A percentile compares a stretch with the other conserved stretches of the same genome.
Evolutionary conservation across 768 basidiomycete species (phyloP).

Genomic region (Lactifluus subvellereus): DNA sequence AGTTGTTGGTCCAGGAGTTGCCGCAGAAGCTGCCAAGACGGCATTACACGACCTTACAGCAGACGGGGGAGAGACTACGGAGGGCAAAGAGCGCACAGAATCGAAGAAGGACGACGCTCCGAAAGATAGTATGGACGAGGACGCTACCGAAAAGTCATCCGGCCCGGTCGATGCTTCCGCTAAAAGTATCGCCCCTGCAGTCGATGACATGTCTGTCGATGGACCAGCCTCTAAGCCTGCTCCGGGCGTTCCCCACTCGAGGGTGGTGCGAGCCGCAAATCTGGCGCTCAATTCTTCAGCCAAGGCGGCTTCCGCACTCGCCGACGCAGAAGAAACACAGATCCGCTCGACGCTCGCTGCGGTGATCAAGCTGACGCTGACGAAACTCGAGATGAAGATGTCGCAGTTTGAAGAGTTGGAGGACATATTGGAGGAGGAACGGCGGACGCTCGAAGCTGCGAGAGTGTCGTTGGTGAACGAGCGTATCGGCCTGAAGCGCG

Average conservation of each 20-base stretch:
- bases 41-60: slow-evolving; percentile 78
- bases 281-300: slow-evolving; percentile 88
- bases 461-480: slow-evolving; percentile 77
- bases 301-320: slow-evolving; percentile 74
- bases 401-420: slow-evolving; percentile 92
- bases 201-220: slow-evolving; percentile 48
- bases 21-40: slow-evolving; percentile 89
- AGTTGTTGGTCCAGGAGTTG: slow-evolving; percentile 84
- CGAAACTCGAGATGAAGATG: slow-evolving; percentile 94
- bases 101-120: slow-evolving; percentile 36
- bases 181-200: slow-evolving; percentile 22
- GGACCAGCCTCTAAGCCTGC: slow-evolving; percentile 34
- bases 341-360: slow-evolving; percentile 74
- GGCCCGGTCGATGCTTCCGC: slow-evolving; percentile 17
- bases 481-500: slow-evolving; percentile 61
- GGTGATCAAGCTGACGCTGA: slow-evolving; percentile 77
- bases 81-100: slow-evolving; percentile 30
- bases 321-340: slow-evolving; percentile 74
- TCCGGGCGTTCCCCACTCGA: slow-evolving; percentile 56
- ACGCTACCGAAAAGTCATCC: slow-evolving; percentile 13
- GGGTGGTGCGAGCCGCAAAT: slow-evolving; percentile 74
- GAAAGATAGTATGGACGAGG: slow-evolving; percentile 29
- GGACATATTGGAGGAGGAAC: slow-evolving; percentile 85
- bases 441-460: slow-evolving; percentile 76
- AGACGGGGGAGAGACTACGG: slow-evolving; percentile 33